Evolutionary conservation across 805 yeast species (phyloP), one percentile per base, ranked within the genome.

Genomic region (Cyberlindnera nakhonratchasimensis): DNA sequence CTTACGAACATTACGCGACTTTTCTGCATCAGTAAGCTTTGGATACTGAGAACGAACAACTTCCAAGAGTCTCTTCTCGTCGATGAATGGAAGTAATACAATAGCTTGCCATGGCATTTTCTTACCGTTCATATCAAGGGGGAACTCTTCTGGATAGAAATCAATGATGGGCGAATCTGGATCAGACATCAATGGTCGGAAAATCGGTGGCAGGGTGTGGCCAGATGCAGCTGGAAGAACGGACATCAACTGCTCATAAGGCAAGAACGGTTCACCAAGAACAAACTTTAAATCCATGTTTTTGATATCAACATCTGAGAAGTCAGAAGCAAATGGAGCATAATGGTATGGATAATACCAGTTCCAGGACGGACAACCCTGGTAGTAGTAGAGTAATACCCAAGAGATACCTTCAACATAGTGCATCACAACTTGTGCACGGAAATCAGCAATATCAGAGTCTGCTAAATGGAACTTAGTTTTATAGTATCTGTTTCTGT

Each of bases 301-400:
- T 18, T 63, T 55, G 18, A 76, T 52, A 19, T 79, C 76, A 2
- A 63, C 69, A 21, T 79, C 76, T 2, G 62, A 69, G 55, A 93
- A 86, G 62, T 93, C 99, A 6, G 82, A 75, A 0, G 97, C 98
- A 71, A 93, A 90, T 18, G 99, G 99, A 0, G 99, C 98, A 66
- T 93, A 95, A 59, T 93, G 98, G 61, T 82, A 91, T 0, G 98
- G 99, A 56, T 83, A 93, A 63, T 79, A 93, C 99, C 99, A 93
- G 42, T 82, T 82, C 99, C 99, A 93, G 0, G 98, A 91, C 0
- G 96, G 96, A 66, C 98, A 91, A 2, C 97, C 98, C 64, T 93
- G 98, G 63, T 87, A 91, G 65, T 93, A 93, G 62, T 93, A 93
- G 40, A 87, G 65, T 50, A 93, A 70, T 2, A 83, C 96, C 99